phyloP scores from a whole-genome alignment of 1,284 basidiomycete species.

The Tetrapyrgos nigripes region DNA sequence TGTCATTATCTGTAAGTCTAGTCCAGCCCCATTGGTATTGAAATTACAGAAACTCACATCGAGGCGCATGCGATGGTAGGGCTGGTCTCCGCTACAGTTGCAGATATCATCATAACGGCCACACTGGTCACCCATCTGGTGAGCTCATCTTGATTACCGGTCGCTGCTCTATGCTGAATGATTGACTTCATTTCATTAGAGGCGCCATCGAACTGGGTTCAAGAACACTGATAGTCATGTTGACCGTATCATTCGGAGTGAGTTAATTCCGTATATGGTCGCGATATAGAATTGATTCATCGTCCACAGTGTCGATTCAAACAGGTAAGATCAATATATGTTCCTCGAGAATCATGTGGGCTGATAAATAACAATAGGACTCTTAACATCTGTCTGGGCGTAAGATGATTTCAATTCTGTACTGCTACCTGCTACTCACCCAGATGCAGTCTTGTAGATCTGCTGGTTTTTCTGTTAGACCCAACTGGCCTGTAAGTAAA shows the following conservation, averaged over 20 bases:
- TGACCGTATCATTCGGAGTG: constrained; percentile 13
- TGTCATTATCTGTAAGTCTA: too few species aligned
- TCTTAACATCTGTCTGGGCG: constrained; percentile 10
- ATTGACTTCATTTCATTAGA: neutral
- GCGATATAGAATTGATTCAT: neutral
- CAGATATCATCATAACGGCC: too few species aligned
- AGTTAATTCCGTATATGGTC: neutral
- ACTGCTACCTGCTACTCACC: too few species aligned
- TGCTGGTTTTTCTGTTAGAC: constrained; percentile 8
- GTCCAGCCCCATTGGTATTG: too few species aligned
- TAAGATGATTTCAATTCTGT: too few species aligned
- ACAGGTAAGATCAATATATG: neutral
- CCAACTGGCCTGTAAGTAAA: constrained; percentile 1
- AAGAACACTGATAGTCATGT: constrained; percentile 2
- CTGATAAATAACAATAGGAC: too few species aligned
- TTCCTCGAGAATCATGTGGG: too few species aligned
- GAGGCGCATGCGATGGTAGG: too few species aligned
- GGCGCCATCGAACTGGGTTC: constrained; percentile 4
- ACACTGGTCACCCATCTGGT: too few species aligned
- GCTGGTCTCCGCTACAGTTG: too few species aligned
- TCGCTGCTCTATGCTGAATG: neutral
- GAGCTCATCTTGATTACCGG: neutral
- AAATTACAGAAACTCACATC: too few species aligned
- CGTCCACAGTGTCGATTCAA: constrained; percentile 6
- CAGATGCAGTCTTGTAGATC: neutral